Evolutionary conservation across 2,329 filamentous ascomycete species (phyloP).

Genomic region (Colletotrichum higginsianum): DNA sequence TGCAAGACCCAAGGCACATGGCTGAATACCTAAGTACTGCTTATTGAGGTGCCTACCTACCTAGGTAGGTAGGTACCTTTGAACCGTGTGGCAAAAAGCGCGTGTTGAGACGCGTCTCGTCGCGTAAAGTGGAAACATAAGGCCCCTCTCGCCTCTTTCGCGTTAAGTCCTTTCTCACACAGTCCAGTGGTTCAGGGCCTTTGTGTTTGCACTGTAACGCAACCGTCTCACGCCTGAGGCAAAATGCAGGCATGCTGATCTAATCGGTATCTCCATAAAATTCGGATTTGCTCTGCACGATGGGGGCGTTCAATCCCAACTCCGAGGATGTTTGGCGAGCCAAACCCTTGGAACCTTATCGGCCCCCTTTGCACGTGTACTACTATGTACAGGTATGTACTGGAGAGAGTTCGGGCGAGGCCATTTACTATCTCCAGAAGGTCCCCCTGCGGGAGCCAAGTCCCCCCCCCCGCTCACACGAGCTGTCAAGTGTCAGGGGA

Average conservation of each 20-base stretch:
- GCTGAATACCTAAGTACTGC: too few species aligned
- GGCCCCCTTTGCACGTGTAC: too few species aligned
- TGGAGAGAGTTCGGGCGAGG: neutral
- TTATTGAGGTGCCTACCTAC: too few species aligned
- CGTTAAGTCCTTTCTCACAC: neutral
- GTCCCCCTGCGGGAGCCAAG: neutral
- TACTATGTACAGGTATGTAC: too few species aligned
- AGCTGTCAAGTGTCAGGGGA: conserved; percentile 10
- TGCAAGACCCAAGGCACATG: too few species aligned
- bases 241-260: too few species aligned
- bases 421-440: neutral
- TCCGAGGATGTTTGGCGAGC: too few species aligned
- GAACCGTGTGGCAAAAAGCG: neutral
- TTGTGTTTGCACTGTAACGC: neutral
- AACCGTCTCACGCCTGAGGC: too few species aligned
- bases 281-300: too few species aligned
- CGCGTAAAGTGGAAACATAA: conserved; percentile 8
- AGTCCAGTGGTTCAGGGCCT: neutral
- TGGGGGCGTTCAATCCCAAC: neutral
- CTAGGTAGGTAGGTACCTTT: too few species aligned
- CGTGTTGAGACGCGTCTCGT: conserved; percentile 4
- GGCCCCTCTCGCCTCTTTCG: neutral
- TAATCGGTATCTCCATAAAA: too few species aligned
- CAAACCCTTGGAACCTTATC: conserved; percentile 3
- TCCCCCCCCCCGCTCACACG: neutral